phyloP scores from a whole-genome alignment of 2,329 filamentous ascomycete genomes.

The Fusarium goolgardi region DNA sequence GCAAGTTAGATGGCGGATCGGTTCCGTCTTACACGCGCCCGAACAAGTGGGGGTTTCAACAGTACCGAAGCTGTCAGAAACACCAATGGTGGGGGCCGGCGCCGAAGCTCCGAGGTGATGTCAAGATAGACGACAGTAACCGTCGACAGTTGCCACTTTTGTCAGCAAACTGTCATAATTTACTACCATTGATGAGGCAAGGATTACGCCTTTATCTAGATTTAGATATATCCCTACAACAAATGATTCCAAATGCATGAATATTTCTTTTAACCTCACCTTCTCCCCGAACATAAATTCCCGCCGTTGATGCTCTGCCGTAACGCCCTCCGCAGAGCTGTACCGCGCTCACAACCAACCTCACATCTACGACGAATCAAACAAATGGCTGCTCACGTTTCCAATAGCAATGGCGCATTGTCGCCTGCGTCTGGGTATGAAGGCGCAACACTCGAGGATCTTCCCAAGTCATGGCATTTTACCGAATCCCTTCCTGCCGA shows the following conservation, averaged over 20 bases:
- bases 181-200: constrained; percentile 13
- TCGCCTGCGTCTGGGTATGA: constrained; percentile 28
- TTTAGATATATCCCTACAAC: neutral
- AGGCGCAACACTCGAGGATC: constrained; percentile 61
- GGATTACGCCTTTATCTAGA: neutral
- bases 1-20: constrained; percentile 12
- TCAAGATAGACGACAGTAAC: constrained; percentile 36
- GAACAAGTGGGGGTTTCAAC: constrained; percentile 15
- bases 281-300: constrained; percentile 3
- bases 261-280: constrained; percentile 10
- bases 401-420: constrained; percentile 48
- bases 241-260: constrained; percentile 29
- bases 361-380: constrained; percentile 40
- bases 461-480: constrained; percentile 74
- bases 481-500: constrained; percentile 80
- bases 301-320: constrained; percentile 52
- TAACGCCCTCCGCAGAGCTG: constrained; percentile 49
- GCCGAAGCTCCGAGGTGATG: constrained; percentile 38
- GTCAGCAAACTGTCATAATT: constrained; percentile 24
- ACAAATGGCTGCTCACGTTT: constrained; percentile 52
- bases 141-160: constrained; percentile 39
- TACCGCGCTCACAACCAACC: constrained; percentile 44
- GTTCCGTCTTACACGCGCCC: constrained; percentile 33
- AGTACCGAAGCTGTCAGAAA: constrained; percentile 3
- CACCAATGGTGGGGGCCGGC: constrained; percentile 23